phyloP scores from a whole-genome alignment of 108 stramenopile species.

The Chaetoceros tenuissimus region DNA sequence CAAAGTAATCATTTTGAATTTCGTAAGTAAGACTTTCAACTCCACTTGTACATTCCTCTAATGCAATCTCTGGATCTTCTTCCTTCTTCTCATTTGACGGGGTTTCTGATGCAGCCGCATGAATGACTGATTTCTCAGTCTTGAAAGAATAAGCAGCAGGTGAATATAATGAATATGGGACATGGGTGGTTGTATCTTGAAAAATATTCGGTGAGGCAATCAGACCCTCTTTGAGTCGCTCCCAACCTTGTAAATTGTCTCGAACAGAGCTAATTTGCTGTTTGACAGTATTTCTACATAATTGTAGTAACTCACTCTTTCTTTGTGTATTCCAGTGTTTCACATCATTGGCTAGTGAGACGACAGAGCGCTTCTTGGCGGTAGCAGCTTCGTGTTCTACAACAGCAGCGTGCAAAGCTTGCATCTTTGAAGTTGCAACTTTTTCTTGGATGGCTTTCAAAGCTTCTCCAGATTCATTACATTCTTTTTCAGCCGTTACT shows the following conservation, averaged over 20 bases:
- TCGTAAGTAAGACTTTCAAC: neutral
- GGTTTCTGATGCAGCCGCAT: too few species aligned
- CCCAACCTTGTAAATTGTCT: constrained; percentile 65
- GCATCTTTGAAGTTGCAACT: constrained; percentile 30
- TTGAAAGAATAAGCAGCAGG: neutral
- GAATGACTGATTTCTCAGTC: too few species aligned
- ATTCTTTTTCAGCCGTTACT: constrained; percentile 46
- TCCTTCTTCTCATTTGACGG: neutral
- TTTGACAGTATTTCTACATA: constrained; percentile 46
- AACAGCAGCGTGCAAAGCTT: constrained; percentile 79
- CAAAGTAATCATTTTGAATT: neutral
- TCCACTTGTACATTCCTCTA: neutral
- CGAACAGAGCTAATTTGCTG: constrained; percentile 68
- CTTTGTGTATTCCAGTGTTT: constrained; percentile 81
- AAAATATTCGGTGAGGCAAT: constrained; percentile 44
- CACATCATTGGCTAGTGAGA: constrained; percentile 79
- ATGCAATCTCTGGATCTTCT: neutral
- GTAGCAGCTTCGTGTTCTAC: constrained; percentile 79
- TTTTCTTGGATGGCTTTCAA: constrained; percentile 27
- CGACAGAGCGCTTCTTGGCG: constrained; percentile 59
- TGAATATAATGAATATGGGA: neutral
- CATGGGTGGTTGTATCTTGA: constrained; percentile 10
- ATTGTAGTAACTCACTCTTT: constrained; percentile 56
- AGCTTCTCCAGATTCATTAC: constrained; percentile 43
- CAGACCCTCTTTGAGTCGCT: constrained; percentile 66